A percentile compares a stretch with the other conserved stretches of the same genome.
These are phyloP conservation scores for Gossypium longicalyx DNA, from an alignment of 345 rosid species.

Conservation along the genomic window DNA sequence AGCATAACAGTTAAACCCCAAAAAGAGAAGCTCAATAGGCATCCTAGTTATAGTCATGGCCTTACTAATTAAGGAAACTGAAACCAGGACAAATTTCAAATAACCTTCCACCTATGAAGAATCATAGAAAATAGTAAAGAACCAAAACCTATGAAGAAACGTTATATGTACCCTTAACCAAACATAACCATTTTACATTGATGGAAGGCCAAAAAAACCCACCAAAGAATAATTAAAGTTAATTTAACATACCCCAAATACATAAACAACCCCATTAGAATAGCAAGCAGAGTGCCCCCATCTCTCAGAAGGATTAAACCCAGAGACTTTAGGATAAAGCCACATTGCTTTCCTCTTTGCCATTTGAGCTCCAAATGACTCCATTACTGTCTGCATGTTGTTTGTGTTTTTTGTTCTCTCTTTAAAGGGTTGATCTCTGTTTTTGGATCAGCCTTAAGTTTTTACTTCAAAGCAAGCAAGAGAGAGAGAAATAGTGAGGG, in stretches of 20 bases:
- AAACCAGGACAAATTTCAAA: constrained; percentile 17
- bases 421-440: not conserved
- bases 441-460: not conserved
- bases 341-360: constrained; percentile 61
- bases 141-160: constrained; percentile 22
- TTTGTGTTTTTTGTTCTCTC: not conserved
- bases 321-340: constrained; percentile 53
- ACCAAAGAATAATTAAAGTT: not conserved
- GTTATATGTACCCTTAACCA: constrained; percentile 17
- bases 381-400: constrained; percentile 25
- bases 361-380: constrained; percentile 37
- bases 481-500: constrained; percentile 22
- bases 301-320: constrained; percentile 65
- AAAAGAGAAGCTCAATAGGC: not conserved
- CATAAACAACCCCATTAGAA: constrained; percentile 51
- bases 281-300: constrained; percentile 83
- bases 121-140: constrained; percentile 25
- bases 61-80: constrained; percentile 27
- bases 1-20: not conserved
- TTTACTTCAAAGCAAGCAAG: constrained; percentile 17
- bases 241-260: constrained; percentile 53
- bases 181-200: constrained; percentile 8
- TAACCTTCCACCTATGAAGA: not conserved
- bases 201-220: not conserved
- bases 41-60: constrained; percentile 15